phyloP scores from a whole-genome alignment of 768 basidiomycete genomes.

The Trametes meyenii region DNA sequence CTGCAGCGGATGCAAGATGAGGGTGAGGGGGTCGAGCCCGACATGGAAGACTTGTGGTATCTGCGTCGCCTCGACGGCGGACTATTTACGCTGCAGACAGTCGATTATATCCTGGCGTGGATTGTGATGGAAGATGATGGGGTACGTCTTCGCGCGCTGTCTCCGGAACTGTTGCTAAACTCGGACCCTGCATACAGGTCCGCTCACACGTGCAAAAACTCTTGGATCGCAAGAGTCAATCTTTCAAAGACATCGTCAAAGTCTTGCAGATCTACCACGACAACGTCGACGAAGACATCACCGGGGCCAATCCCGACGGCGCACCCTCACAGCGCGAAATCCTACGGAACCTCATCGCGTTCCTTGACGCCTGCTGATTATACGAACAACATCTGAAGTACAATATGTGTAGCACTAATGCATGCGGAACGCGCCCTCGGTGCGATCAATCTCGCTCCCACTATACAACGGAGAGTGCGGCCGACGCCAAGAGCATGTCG shows the following conservation, averaged over 20 bases:
- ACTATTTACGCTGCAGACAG: slow-evolving; percentile 83
- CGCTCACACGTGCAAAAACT: slow-evolving; percentile 75
- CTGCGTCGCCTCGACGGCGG: slow-evolving; percentile 87
- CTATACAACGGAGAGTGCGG: slow-evolving; percentile 37
- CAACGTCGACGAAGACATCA: slow-evolving; percentile 64
- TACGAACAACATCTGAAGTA: slow-evolving; percentile 12
- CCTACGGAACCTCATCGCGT: slow-evolving; percentile 65
- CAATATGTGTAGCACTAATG: slow-evolving; percentile 19
- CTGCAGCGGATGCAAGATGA: slow-evolving; percentile 55
- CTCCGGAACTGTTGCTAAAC: neutral
- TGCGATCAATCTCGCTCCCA: neutral
- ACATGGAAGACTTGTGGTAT: slow-evolving; percentile 80
- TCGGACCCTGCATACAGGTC: slow-evolving; percentile 52
- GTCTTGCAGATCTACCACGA: slow-evolving; percentile 73
- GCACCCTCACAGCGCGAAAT: slow-evolving; percentile 66
- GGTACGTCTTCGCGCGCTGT: slow-evolving; percentile 49
- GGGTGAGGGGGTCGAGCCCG: slow-evolving; percentile 57
- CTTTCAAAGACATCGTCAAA: slow-evolving; percentile 68
- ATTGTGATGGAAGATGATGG: slow-evolving; percentile 98
- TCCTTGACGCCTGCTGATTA: slow-evolving; percentile 49
- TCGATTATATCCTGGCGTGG: slow-evolving; percentile 96
- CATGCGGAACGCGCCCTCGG: slow-evolving; percentile 3
- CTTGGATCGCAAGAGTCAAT: slow-evolving; percentile 71
- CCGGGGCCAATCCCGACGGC: slow-evolving; percentile 39
- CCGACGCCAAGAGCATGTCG: slow-evolving; percentile 83